These are phyloP conservation scores for Aspergillus diversus DNA, from an alignment of 495 filamentous ascomycete genomes.

Conservation along the genomic window DNA sequence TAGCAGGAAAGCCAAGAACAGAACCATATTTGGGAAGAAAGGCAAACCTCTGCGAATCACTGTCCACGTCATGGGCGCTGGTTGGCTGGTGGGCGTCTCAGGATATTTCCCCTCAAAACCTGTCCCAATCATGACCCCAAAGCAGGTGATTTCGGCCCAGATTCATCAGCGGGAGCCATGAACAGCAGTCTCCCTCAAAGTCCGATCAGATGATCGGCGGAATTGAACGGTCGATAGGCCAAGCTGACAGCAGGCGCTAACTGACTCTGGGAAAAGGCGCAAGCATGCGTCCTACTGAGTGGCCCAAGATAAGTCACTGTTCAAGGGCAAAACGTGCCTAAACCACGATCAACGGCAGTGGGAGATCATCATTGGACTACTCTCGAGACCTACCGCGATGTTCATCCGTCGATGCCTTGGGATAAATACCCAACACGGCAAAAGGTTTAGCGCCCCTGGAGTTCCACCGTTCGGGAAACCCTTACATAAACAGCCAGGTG, in stretches of 20 bases:
- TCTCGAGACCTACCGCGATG: not conserved
- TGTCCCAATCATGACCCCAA: not conserved
- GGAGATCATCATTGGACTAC: slow-evolving; percentile 2
- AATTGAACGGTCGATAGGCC: not conserved
- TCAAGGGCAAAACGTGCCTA: not conserved
- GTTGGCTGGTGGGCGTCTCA: not conserved
- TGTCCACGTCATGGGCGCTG: slow-evolving; percentile 2
- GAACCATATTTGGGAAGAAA: not conserved
- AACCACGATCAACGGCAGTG: slow-evolving; percentile 9
- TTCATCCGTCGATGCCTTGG: slow-evolving; percentile 8
- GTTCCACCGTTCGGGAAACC: not conserved
- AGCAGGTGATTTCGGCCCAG: not conserved
- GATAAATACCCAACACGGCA: slow-evolving; percentile 9
- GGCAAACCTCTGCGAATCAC: not conserved
- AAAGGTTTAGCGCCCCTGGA: not conserved
- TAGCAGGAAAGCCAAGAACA: slow-evolving; percentile 4
- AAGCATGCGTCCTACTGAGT: not conserved
- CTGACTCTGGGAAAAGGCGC: slow-evolving; percentile 3
- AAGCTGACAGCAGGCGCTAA: not conserved
- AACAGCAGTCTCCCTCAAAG: not conserved
- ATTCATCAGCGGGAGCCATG: not conserved
- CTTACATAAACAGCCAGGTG: slow-evolving; percentile 22
- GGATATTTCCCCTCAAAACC: not conserved
- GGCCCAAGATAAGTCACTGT: slow-evolving; percentile 5
- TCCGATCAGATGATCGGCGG: slow-evolving; percentile 5